Evolutionary conservation across 1,284 basidiomycete genomes (phyloP).

Genomic region (Mycosarcoma mackinlayi): DNA sequence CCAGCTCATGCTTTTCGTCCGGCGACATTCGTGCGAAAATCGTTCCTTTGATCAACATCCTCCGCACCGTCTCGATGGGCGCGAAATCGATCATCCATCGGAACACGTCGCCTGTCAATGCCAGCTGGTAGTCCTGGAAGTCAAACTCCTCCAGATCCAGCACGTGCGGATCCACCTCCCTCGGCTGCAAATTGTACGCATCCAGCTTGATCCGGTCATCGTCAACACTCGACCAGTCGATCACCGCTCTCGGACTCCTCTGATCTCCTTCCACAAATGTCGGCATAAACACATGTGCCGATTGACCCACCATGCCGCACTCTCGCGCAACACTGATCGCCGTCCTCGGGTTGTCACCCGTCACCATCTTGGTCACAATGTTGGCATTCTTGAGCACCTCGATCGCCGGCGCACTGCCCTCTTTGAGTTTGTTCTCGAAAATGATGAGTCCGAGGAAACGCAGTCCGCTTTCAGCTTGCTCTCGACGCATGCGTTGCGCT

Average conservation of each 20-base stretch:
- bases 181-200: slow-evolving; percentile 78
- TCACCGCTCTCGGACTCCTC: slow-evolving; percentile 75
- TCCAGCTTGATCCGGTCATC: slow-evolving; percentile 87
- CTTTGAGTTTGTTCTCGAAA: slow-evolving; percentile 98
- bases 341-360: slow-evolving; percentile 95
- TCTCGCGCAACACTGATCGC: slow-evolving; percentile 97
- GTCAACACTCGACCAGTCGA: slow-evolving; percentile 94
- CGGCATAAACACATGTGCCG: slow-evolving; percentile 91
- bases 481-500: slow-evolving; percentile 94
- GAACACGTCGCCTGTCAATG: slow-evolving; percentile 96
- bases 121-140: slow-evolving; percentile 87
- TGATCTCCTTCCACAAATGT: slow-evolving; percentile 79
- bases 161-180: slow-evolving; percentile 59
- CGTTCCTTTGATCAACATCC: slow-evolving; percentile 93
- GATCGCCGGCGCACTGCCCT: slow-evolving; percentile 90
- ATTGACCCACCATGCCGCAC: slow-evolving; percentile 87
- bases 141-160: slow-evolving; percentile 62
- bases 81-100: slow-evolving; percentile 98
- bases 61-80: slow-evolving; percentile 76
- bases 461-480: slow-evolving; percentile 90
- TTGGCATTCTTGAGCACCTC: slow-evolving; percentile 88
- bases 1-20: slow-evolving; percentile 98
- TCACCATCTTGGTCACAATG: slow-evolving; percentile 96
- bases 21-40: slow-evolving; percentile 99
- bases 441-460: slow-evolving; percentile 95